Percentiles rank a stretch among this genome's conserved stretches.
phyloP scores from a whole-genome alignment of 306 rosid species.

The Sindora glabra region DNA sequence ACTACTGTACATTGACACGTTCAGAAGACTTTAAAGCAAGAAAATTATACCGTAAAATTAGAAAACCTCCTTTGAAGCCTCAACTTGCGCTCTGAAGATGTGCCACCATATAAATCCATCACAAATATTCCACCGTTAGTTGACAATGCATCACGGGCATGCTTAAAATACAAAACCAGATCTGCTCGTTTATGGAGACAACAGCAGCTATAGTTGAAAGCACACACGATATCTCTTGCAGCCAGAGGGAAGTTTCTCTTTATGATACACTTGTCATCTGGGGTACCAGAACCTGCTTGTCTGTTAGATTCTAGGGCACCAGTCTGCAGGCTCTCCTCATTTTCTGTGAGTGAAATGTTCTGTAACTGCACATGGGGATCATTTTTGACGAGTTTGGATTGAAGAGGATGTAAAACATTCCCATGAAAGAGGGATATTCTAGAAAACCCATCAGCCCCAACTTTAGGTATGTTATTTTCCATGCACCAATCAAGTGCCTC shows the following conservation, averaged over 20 bases:
- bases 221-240: slow-evolving; percentile 77
- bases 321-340: slow-evolving; percentile 11
- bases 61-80: slow-evolving; percentile 80
- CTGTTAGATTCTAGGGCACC: slow-evolving; percentile 25
- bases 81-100: slow-evolving; percentile 74
- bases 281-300: slow-evolving; percentile 27
- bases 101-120: slow-evolving; percentile 92
- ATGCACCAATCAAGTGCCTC: slow-evolving; percentile 84
- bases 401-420: slow-evolving; percentile 69
- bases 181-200: slow-evolving; percentile 85
- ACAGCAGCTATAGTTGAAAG: slow-evolving; percentile 93
- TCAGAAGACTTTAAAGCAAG: slow-evolving; percentile 6
- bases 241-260: slow-evolving; percentile 33
- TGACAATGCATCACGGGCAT: slow-evolving; percentile 54
- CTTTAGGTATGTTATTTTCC: slow-evolving; percentile 61
- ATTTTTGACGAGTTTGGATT: slow-evolving; percentile 49
- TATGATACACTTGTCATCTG: slow-evolving; percentile 20
- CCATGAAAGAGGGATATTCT: slow-evolving; percentile 86
- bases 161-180: slow-evolving; percentile 75
- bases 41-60: slow-evolving; percentile 65
- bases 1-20: neutral
- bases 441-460: slow-evolving; percentile 65
- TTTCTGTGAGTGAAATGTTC: slow-evolving; percentile 38
- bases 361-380: slow-evolving; percentile 40
- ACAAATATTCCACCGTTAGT: slow-evolving; percentile 78